Percentiles rank a stretch among this genome's conserved stretches.
These are phyloP conservation scores for Yamadazyma laniorum DNA, from an alignment of 805 yeast species.

Conservation along the genomic window DNA sequence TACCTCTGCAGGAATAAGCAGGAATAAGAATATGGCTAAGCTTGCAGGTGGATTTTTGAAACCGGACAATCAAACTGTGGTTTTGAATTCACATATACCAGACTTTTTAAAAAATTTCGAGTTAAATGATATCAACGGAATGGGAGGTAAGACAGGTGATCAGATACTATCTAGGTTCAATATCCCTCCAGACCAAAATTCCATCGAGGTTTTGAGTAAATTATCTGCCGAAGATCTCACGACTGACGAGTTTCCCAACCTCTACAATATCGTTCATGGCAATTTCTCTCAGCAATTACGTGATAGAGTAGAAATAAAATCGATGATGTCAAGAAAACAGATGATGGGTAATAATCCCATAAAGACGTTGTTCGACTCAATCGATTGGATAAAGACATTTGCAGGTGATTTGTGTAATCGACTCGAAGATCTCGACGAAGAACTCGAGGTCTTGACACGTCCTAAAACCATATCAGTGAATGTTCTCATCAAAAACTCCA, in stretches of 20 bases:
- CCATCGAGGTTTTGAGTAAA: constrained; percentile 43
- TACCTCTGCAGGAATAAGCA: constrained; percentile 84
- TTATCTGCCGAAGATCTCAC: constrained; percentile 32
- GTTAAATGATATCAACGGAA: constrained; percentile 76
- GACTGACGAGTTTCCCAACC: constrained; percentile 46
- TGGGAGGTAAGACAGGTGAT: constrained; percentile 89
- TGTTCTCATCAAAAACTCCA: constrained; percentile 18
- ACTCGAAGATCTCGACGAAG: constrained; percentile 72
- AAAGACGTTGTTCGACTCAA: constrained; percentile 51
- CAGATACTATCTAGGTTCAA: constrained; percentile 48
- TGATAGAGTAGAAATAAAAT: constrained; percentile 62
- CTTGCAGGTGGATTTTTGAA: constrained; percentile 81
- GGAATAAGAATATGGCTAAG: constrained; percentile 77
- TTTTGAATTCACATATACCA: constrained; percentile 48
- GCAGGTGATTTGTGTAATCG: constrained; percentile 75
- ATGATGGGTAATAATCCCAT: constrained; percentile 58
- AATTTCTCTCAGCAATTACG: constrained; percentile 51
- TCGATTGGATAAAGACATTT: constrained; percentile 80
- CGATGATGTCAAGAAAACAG: constrained; percentile 89
- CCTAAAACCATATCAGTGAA: constrained; percentile 56
- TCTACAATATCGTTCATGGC: constrained; percentile 69
- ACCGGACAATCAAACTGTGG: constrained; percentile 82
- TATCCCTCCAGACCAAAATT: constrained; percentile 49
- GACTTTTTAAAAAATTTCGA: constrained; percentile 60
- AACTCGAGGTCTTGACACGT: constrained; percentile 32